Evolutionary conservation across 2,329 filamentous ascomycete genomes (phyloP).

Genomic region (Zymoseptoria brevis): DNA sequence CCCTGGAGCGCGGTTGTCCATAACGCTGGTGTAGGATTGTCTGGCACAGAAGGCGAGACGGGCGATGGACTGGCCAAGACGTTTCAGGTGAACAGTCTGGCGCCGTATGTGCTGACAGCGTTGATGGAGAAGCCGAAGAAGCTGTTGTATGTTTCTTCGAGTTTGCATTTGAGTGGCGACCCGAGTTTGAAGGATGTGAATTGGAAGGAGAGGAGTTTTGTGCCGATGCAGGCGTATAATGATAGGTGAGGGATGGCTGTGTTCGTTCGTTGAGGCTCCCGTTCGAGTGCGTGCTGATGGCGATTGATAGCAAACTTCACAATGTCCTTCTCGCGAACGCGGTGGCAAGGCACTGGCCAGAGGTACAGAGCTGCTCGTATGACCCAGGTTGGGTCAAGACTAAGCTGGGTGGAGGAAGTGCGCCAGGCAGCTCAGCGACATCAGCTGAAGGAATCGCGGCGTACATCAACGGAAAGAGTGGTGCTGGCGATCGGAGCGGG

Average conservation of each 20-base stretch:
- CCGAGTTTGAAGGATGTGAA: slow-evolving; percentile 34
- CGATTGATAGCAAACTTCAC: slow-evolving; percentile 43
- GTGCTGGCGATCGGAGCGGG: slow-evolving; percentile 36
- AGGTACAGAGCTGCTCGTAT: slow-evolving; percentile 42
- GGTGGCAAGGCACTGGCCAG: slow-evolving; percentile 41
- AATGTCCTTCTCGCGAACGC: slow-evolving; percentile 49
- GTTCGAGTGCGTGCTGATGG: neutral
- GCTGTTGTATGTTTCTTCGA: slow-evolving; percentile 46
- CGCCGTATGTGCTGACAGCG: slow-evolving; percentile 50
- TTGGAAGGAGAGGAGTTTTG: slow-evolving; percentile 32
- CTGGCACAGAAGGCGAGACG: slow-evolving; percentile 37
- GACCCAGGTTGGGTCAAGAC: slow-evolving; percentile 41
- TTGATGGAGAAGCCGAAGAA: slow-evolving; percentile 44
- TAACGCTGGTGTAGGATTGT: slow-evolving; percentile 47
- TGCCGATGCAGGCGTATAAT: slow-evolving; percentile 39
- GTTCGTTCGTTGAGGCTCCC: neutral
- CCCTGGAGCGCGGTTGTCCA: slow-evolving; percentile 51
- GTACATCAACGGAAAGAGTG: slow-evolving; percentile 37
- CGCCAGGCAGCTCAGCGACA: slow-evolving; percentile 41
- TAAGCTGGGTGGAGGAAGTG: slow-evolving; percentile 36
- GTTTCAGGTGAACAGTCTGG: slow-evolving; percentile 50
- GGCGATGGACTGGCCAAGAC: slow-evolving; percentile 42
- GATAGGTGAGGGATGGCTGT: slow-evolving; percentile 25
- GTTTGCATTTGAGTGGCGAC: slow-evolving; percentile 45
- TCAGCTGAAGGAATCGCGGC: slow-evolving; percentile 43